Base-by-base conservation (phyloP, 2,329 filamentous ascomycete genomes). In the Cucurbitaria berberidis region DNA sequence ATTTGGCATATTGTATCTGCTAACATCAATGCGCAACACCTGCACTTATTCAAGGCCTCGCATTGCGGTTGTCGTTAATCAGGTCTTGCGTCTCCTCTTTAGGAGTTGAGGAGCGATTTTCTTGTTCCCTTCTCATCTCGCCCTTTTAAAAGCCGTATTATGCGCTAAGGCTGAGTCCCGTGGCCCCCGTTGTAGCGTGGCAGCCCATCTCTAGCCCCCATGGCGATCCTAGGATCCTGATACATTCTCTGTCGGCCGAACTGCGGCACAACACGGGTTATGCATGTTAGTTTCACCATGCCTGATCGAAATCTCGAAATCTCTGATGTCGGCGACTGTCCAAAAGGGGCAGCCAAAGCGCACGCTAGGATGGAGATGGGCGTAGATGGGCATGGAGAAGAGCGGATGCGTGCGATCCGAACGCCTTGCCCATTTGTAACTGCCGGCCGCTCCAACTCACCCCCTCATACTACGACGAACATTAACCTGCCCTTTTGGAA, bases 241-340 rank as follows among this genome's bases (percentile, higher is more conserved):
- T n/a, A 30, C 26, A n/a, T 44, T 11, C 6, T 10, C 26, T 44
- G 34, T 44, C 41, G 41, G 41, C 41, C 13, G 6, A 30, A 29
- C 41, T 44, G 16, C 41, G 41, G 41, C 41, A n/a, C 41, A 30
- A 30, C 41, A 30, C n/a, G n/a, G 22, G 22, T 44, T 18, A 13
- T 44, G 41, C 41, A 13, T 44, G 24, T 22, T 15, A 44, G 41
- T 44, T 44, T 44, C 41, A 44, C 41, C 41, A 44, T 30, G 24
- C 41, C 24, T 44, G 41, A 30, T 44, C 41, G 19, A 44, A 22
- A 30, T 7, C 26, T 30, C 41, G 10, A 44, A 44, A 44, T 44
- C 41, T 44, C 41, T 18, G 41, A 44, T 18, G 41, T 24, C 24
- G 41, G 41, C 41, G 38, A 36, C 34, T 18, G 34, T n/a, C 34